phyloP scores from a whole-genome alignment of 1,139 yeast genomes.

The Debaryomycetaceae sp. region DNA sequence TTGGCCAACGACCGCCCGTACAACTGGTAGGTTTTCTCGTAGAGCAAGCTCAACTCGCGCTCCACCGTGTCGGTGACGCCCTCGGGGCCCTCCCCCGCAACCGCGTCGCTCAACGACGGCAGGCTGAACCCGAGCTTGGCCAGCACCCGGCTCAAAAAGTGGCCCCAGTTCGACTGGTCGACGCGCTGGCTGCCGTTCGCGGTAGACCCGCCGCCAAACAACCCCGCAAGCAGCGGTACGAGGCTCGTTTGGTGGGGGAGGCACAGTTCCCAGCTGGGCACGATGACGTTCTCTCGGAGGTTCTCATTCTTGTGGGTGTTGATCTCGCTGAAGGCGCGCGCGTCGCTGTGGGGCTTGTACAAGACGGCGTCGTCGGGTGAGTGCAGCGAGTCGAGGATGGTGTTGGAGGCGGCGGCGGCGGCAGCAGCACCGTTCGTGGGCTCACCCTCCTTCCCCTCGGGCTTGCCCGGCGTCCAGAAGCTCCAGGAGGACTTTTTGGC shows the following conservation, averaged over 20 bases:
- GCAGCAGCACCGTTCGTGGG: too few species aligned
- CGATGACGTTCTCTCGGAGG: conserved; percentile 37
- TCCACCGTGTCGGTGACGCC: conserved; percentile 20
- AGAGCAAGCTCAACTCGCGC: conserved; percentile 31
- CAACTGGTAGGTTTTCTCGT: conserved; percentile 37
- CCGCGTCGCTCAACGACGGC: conserved; percentile 28
- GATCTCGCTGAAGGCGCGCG: conserved; percentile 39
- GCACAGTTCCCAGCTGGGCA: conserved; percentile 42
- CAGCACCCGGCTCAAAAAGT: conserved; percentile 32
- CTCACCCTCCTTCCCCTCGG: conserved; percentile 12
- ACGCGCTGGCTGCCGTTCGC: conserved; percentile 20
- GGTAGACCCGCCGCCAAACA: conserved; percentile 24
- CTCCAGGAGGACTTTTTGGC: conserved; percentile 33
- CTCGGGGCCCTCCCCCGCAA: conserved; percentile 13
- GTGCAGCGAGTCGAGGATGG: conserved; percentile 32
- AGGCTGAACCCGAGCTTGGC: conserved; percentile 36
- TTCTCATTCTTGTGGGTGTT: conserved; percentile 46
- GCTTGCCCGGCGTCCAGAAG: conserved; percentile 26
- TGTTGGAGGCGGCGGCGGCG: too few species aligned
- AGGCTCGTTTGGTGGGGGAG: conserved; percentile 27
- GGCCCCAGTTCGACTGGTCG: conserved; percentile 37
- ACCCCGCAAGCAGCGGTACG: conserved; percentile 10
- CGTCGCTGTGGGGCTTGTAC: conserved; percentile 42
- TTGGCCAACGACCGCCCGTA: conserved; percentile 39
- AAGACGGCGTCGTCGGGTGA: conserved; percentile 42